Base-by-base conservation (phyloP, 345 rosid species). In the Eucalyptus cloeziana region DNA sequence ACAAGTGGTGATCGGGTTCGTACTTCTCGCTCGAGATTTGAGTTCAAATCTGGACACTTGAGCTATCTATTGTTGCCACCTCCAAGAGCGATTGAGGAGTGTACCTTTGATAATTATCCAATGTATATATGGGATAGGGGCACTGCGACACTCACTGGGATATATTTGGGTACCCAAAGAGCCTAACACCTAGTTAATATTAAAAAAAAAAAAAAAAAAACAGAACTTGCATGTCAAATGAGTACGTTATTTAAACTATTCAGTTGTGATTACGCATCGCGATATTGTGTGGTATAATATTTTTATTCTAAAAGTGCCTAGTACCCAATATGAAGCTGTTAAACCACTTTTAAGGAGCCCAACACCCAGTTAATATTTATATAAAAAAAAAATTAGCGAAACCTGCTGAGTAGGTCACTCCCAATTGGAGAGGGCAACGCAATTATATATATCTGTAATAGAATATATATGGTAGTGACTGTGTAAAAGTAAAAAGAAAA, bases 201-300 rank as follows among this genome's bases (percentile, higher is more conserved):
- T 40, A 40, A 40, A 40, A 67, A 13, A 13, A n/a, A 3, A 30
- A 13, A 54, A 21, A 21, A 21, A 58, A 4, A 10, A 22, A 8
- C 10, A 6, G 6, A 67, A 67, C 40, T 3, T 31, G 11, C 79
- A 67, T 31, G 8, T 67, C 40, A 0, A 67, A 64, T 14, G 37
- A 31, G 79, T 15, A 15, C 3, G 7, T 33, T 33, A 17, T 69
- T 69, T 69, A 69, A 69, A 12, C 43, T 69, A 69, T 69, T 24
- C 5, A 69, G 0, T 33, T 9, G 21, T 9, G 43, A 69, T 21
- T 16, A 8, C 22, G 6, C 12, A 16, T 69, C 1, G 1, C 19
- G 6, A 69, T 31, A 10, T 17, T 8, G 19, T 69, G 1, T 30
- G 14, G 15, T 62, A 30, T 13, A 62, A 12, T 12, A 30, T 62